Base-by-base conservation (phyloP, 129 eudicot species). In the Flaveria brownii region DNA sequence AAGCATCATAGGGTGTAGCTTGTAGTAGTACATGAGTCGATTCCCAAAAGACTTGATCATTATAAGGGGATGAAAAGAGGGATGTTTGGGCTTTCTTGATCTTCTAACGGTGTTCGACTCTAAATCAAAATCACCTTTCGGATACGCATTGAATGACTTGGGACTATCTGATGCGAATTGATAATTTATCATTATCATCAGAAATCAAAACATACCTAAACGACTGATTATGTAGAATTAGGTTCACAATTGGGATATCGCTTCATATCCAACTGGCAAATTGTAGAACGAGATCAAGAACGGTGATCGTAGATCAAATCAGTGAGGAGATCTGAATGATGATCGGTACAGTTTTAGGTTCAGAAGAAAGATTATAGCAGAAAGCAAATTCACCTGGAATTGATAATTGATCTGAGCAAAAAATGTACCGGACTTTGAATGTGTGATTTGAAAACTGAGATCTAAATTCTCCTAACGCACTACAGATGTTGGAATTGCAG, bases 141-240 rank as follows among this genome's bases (percentile, higher is more conserved):
- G 93, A 76, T 95, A 89, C 2, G 97, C 96, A 73, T 78, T 86
- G 72, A 94, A 94, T 18, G 99, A 84, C 57, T 89, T 94, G 0
- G 99, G 96, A 81, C 96, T 87, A 69, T 77, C 82, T 15, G 89
- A 70, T 16, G 84, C 86, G 77, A 83, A 89, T 71, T 91, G 87
- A 69, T 86, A 77, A 75, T 79, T 91, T 66, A 78, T 82, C 97
- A 87, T 93, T 76, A 82, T 88, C 77, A 83, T 74, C 72, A 1
- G 6, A 17, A 78, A 68, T 77, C 81, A 77, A 73, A 78, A 23
- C 82, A 81, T 76, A 50, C 77, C 85, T 70, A 81, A 16, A 56
- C 49, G 41, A 49, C 43, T 22, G 39, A 33, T 33, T 33, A 33
- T 33, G 39, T 33, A 5, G 6, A 33, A 33, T 83, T 46, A 14